Conservation (phyloP, 2,329 filamentous ascomycete species). For the Colletotrichum euphorbiae region DNA sequence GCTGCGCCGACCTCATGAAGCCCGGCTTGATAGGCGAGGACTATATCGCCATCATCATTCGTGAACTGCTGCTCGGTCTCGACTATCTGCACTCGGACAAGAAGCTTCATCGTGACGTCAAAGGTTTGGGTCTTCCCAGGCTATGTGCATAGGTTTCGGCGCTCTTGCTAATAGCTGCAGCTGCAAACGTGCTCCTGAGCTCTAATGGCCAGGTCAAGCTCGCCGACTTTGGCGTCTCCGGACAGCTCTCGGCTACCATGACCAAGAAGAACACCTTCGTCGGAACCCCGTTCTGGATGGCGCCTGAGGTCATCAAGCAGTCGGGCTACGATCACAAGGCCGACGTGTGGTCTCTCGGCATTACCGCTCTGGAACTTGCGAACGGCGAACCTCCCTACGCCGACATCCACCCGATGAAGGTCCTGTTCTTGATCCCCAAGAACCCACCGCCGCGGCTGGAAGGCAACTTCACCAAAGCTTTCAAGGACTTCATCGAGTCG, state of each 20-base stretch:
- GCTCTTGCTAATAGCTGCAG: constrained; percentile 56
- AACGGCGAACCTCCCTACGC: constrained; percentile 94
- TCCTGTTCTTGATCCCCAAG: constrained; percentile 95
- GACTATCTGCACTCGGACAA: constrained; percentile 96
- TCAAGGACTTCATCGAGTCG: constrained; percentile 86
- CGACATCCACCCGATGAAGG: constrained; percentile 98
- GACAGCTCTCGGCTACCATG: constrained; percentile 96
- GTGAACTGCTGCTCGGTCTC: constrained; percentile 88
- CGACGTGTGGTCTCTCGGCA: constrained; percentile 96
- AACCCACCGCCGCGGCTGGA: constrained; percentile 87
- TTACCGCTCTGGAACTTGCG: constrained; percentile 91
- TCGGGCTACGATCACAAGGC: constrained; percentile 98
- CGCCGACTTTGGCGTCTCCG: constrained; percentile 96
- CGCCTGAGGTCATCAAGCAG: constrained; percentile 98
- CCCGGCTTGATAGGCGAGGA: constrained; percentile 91
- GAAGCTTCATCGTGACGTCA: constrained; percentile 96
- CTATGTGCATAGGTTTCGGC: neutral
- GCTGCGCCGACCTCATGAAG: constrained; percentile 95
- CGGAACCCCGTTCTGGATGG: constrained; percentile 99
- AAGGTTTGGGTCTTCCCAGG: constrained; percentile 67
- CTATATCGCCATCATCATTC: constrained; percentile 95
- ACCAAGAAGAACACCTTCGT: constrained; percentile 99
- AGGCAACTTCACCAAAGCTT: constrained; percentile 83
- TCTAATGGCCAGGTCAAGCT: constrained; percentile 96
- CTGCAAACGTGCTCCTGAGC: constrained; percentile 91